Evolutionary conservation across 75 land plant genomes (phyloP).

Genomic region (Azolla pinnata): DNA sequence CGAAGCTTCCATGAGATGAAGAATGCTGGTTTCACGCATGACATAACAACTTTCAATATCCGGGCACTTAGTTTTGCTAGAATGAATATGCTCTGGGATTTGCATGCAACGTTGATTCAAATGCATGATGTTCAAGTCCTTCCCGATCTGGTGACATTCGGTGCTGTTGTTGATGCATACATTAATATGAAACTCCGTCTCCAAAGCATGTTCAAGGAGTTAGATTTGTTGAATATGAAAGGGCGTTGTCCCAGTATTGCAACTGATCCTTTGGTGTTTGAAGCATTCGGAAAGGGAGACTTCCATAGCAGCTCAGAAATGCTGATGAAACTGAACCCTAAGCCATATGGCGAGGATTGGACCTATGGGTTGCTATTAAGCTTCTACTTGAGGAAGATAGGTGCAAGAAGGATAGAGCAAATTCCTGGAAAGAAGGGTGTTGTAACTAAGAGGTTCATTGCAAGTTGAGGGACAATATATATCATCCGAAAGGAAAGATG

Average conservation of each 20-base stretch:
- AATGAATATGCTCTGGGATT: constrained; percentile 85
- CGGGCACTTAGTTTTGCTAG: constrained; percentile 60
- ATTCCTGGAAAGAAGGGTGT: background rate
- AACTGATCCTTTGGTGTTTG: constrained; percentile 71
- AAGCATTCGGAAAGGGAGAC: constrained; percentile 82
- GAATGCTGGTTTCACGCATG: constrained; percentile 55
- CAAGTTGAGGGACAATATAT: background rate
- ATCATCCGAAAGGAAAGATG: background rate
- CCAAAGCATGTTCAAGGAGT: constrained; percentile 39
- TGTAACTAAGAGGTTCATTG: background rate
- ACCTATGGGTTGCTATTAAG: constrained; percentile 50
- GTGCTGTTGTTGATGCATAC: constrained; percentile 78
- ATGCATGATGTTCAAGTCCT: constrained; percentile 44
- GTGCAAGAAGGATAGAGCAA: background rate
- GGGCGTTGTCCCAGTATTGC: constrained; percentile 23
- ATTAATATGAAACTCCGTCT: constrained; percentile 33
- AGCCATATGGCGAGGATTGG: constrained; percentile 26
- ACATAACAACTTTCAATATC: constrained; percentile 78
- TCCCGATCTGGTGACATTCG: constrained; percentile 88
- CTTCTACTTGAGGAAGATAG: constrained; percentile 38
- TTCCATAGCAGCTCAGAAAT: constrained; percentile 60
- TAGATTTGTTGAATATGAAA: constrained; percentile 25
- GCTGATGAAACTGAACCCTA: constrained; percentile 31
- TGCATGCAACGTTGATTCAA: constrained; percentile 57
- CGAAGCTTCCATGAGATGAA: constrained; percentile 54